phyloP scores from a whole-genome alignment of 1,139 yeast genomes.

The Debaryomyces psychrophilus region DNA sequence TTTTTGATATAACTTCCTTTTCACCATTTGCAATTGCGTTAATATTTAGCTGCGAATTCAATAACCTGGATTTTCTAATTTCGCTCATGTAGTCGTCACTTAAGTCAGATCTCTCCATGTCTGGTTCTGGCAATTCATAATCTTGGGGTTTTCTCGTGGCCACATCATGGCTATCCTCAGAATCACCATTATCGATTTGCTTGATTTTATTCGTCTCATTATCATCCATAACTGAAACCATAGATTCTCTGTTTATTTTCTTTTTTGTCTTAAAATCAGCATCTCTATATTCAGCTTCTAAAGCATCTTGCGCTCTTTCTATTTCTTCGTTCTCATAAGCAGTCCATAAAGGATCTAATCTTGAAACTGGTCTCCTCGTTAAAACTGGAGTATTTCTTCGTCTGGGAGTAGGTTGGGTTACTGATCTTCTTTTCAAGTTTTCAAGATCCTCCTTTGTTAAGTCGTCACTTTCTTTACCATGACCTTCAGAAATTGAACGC shows the following conservation, averaged over 20 bases:
- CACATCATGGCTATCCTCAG: conserved; percentile 5
- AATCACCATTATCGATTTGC: conserved; percentile 12
- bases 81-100: conserved; percentile 51
- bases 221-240: conserved; percentile 40
- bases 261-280: conserved; percentile 18
- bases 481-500: conserved; percentile 46
- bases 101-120: conserved; percentile 40
- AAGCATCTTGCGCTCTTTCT: conserved; percentile 47
- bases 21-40: conserved; percentile 31
- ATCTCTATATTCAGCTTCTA: conserved; percentile 37
- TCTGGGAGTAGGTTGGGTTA: conserved; percentile 45
- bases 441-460: conserved; percentile 48
- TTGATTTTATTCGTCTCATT: conserved; percentile 14
- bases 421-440: conserved; percentile 49
- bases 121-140: conserved; percentile 45
- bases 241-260: conserved; percentile 41
- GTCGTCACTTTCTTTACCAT: conserved; percentile 27
- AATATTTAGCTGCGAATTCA: conserved; percentile 47
- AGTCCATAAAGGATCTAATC: conserved; percentile 65
- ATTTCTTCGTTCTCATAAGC: conserved; percentile 53
- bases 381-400: conserved; percentile 47
- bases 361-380: conserved; percentile 66
- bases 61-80: conserved; percentile 46
- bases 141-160: conserved; percentile 14
- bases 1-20: conserved; percentile 20